phyloP scores from a whole-genome alignment of 2,329 filamentous ascomycete genomes.

The Microthyrium microscopicum region DNA sequence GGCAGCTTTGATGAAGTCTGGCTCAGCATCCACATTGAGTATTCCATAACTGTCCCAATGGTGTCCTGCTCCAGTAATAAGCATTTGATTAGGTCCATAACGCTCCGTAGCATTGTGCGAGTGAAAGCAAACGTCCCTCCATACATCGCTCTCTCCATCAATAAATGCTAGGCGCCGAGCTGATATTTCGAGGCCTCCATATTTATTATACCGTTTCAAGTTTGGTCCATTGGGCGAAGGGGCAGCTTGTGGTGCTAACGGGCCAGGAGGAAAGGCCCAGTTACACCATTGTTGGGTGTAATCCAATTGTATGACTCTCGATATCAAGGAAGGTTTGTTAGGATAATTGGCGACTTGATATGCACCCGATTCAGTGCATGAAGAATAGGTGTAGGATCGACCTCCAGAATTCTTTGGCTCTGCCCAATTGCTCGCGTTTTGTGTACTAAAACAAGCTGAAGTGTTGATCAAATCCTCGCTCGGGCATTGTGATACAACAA shows the following conservation, averaged over 20 bases:
- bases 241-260: too few relatives aligned
- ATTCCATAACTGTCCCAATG: conserved; percentile 33
- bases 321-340: conserved; percentile 29
- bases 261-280: conserved; percentile 35
- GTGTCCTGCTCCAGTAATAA: conserved; percentile 35
- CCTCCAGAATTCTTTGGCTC: conserved; percentile 23
- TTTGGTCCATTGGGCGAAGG: conserved; percentile 28
- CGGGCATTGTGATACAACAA: conserved; percentile 28
- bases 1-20: conserved; percentile 33
- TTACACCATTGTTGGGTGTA: conserved; percentile 40
- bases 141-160: conserved; percentile 35
- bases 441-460: conserved; percentile 29
- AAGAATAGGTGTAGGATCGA: conserved; percentile 34
- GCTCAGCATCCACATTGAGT: conserved; percentile 27
- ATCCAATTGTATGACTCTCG: conserved; percentile 28
- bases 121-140: conserved; percentile 36
- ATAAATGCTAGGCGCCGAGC: conserved; percentile 34
- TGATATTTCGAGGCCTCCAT: conserved; percentile 30
- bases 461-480: too few relatives aligned
- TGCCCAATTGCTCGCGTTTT: conserved; percentile 28
- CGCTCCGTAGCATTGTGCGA: conserved; percentile 24
- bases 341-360: conserved; percentile 33
- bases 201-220: conserved; percentile 26
- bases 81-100: conserved; percentile 24
- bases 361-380: conserved; percentile 31